Evolutionary conservation across 2,329 filamentous ascomycete species (phyloP), one percentile per base, ranked within the genome.

Genomic region (Orbilia javanica): DNA sequence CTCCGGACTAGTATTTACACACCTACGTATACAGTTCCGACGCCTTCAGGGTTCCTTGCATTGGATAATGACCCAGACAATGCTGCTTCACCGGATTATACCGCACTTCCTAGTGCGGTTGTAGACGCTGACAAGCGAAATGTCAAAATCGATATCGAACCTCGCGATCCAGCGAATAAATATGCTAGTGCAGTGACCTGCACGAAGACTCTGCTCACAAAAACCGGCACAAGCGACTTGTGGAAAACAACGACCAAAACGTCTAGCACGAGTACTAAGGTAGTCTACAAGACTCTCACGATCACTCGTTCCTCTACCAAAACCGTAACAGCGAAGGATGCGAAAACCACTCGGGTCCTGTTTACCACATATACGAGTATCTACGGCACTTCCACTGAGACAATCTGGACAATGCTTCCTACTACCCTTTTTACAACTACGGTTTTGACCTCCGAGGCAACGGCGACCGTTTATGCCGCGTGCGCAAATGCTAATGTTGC

Each of bases 241-340:
- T 72, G 68, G 68, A 65, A 65, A 36, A 72, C 68, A 13, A 72
- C 68, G 10, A 72, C 68, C 5, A 72, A 55, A 22, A 48, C 60
- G 1, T 4, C 25, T 7, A 27, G 57, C 7, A 44, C 39, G 13
- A 65, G 34, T n/a, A 57, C 68, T 20, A 55, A 44, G 10, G 15
- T 48, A 0, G 15, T 65, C 1, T 39, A 39, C 18, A 53, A 42
- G 20, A 65, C 34, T 0, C 18, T 39, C n/a, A 55, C n/a, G 2
- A 48, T 39, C 11, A 66, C 60, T 4, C 5, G 27, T 1, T 3
- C 46, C 8, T 7, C 22, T 5, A 50, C 48, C 8, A 27, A 36
- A 11, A 50, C 48, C 8, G 50, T 72, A 13, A 57, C 68, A 1
- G 48, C 46, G 1, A 72, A 72, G 7, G 44, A 57, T 39, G 31